These are phyloP conservation scores for Ceratocystis cubensis DNA, from an alignment of 2,329 filamentous ascomycete species.

Conservation along the genomic window DNA sequence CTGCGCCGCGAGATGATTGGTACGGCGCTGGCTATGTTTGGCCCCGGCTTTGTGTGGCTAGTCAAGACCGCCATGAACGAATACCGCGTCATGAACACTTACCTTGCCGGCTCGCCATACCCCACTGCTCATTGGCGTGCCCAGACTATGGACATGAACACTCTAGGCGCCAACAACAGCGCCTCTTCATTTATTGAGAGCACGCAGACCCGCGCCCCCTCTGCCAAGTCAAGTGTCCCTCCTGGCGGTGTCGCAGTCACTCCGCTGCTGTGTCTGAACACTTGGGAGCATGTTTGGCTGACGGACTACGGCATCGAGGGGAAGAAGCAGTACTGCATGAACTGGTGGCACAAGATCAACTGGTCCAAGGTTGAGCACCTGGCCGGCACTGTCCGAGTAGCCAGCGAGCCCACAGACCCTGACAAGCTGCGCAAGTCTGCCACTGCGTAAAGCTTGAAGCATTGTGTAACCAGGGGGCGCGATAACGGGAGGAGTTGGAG, in stretches of 20 bases:
- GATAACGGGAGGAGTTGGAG: not conserved
- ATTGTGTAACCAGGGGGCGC: not conserved
- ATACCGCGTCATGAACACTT: slow-evolving; percentile 69
- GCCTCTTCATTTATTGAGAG: slow-evolving; percentile 28
- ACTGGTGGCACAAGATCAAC: slow-evolving; percentile 81
- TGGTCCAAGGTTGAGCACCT: slow-evolving; percentile 57
- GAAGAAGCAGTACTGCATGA: slow-evolving; percentile 62
- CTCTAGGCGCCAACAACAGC: slow-evolving; percentile 33
- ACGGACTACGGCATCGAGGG: slow-evolving; percentile 63
- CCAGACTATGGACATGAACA: slow-evolving; percentile 59
- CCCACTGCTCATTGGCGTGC: slow-evolving; percentile 70
- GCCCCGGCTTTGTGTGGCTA: slow-evolving; percentile 93
- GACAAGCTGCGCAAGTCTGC: not conserved
- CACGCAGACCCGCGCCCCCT: slow-evolving; percentile 18
- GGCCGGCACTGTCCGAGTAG: slow-evolving; percentile 23
- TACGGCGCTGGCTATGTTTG: slow-evolving; percentile 84
- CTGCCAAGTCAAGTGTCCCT: slow-evolving; percentile 25
- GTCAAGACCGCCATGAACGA: slow-evolving; percentile 44
- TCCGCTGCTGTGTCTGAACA: slow-evolving; percentile 82
- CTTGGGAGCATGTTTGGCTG: slow-evolving; percentile 91
- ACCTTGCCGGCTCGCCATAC: slow-evolving; percentile 82
- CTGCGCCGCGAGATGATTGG: slow-evolving; percentile 67
- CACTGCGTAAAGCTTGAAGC: not conserved
- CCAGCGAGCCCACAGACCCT: slow-evolving; percentile 9
- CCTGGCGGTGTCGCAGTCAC: slow-evolving; percentile 57